Percentiles rank a stretch among this genome's conserved stretches.
phyloP scores from a whole-genome alignment of 305 asterid species.

The Fraxinus ornus region DNA sequence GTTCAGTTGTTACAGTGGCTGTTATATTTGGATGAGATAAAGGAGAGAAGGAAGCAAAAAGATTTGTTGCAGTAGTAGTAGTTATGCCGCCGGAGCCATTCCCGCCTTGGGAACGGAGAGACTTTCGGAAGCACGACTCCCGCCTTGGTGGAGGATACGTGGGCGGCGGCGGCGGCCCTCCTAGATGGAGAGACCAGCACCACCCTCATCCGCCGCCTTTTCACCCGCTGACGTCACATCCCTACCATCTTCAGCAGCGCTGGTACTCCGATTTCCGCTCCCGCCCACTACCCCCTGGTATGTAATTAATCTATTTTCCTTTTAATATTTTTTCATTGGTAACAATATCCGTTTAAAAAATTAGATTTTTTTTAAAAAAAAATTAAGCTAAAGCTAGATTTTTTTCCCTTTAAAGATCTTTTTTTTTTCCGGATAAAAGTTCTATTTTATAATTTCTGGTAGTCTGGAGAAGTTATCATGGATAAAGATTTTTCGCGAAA shows the following conservation, averaged over 20 bases:
- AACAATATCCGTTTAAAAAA: background rate
- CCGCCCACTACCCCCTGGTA: conserved; percentile 70
- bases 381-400: background rate
- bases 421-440: background rate
- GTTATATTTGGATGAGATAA: conserved; percentile 36
- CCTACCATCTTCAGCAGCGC: conserved; percentile 41
- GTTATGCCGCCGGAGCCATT: conserved; percentile 53
- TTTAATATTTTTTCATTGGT: background rate
- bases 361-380: background rate
- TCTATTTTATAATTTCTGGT: background rate
- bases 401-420: background rate
- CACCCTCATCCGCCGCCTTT: conserved; percentile 49
- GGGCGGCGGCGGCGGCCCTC: conserved; percentile 16
- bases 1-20: background rate
- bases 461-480: background rate
- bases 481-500: background rate
- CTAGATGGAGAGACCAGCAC: conserved; percentile 72
- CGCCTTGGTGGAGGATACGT: conserved; percentile 37
- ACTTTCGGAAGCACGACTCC: conserved; percentile 51
- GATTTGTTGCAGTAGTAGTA: conserved; percentile 16
- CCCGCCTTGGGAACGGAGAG: conserved; percentile 54
- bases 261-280: conserved; percentile 66
- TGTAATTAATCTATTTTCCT: conserved; percentile 23
- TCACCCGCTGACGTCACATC: conserved; percentile 27
- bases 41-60: conserved; percentile 23